Evolutionary conservation across 257 asterid species (phyloP).

Genomic region (Petunia secreta): DNA sequence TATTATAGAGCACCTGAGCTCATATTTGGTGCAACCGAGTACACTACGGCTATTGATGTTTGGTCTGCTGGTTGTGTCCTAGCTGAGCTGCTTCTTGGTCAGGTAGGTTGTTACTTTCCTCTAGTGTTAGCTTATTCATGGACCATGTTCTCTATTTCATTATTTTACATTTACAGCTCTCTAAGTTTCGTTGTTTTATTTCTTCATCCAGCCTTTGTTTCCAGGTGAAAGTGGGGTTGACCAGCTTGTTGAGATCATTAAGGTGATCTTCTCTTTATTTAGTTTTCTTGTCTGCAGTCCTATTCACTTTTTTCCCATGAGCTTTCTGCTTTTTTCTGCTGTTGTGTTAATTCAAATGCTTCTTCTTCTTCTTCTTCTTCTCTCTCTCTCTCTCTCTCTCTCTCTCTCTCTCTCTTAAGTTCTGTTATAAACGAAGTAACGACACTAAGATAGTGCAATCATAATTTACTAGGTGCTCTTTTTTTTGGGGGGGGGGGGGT

Average conservation of each 20-base stretch:
- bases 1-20: slow-evolving; percentile 67
- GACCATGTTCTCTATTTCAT: neutral
- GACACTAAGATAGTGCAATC: too few relatives aligned
- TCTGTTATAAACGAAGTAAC: too few relatives aligned
- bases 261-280: slow-evolving; percentile 46
- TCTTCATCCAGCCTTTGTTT: slow-evolving; percentile 73
- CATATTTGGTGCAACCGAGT: slow-evolving; percentile 63
- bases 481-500: neutral
- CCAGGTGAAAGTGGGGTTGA: slow-evolving; percentile 99
- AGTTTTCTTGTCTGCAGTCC: slow-evolving; percentile 1
- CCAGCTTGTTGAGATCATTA: slow-evolving; percentile 97
- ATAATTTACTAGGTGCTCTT: too few relatives aligned
- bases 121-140: slow-evolving; percentile 4
- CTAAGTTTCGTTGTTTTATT: slow-evolving; percentile 1
- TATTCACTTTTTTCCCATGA: neutral
- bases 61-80: slow-evolving; percentile 67
- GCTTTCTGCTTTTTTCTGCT: neutral
- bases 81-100: slow-evolving; percentile 61
- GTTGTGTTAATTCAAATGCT: neutral
- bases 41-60: slow-evolving; percentile 55
- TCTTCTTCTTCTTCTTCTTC: slow-evolving; percentile 27
- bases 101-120: slow-evolving; percentile 38
- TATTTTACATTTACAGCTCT: neutral
- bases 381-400: neutral
- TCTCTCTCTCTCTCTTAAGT: too few relatives aligned